Evolutionary conservation across 1,284 basidiomycete genomes (phyloP).

Genomic region (Cutaneotrichosporon cutaneum): DNA sequence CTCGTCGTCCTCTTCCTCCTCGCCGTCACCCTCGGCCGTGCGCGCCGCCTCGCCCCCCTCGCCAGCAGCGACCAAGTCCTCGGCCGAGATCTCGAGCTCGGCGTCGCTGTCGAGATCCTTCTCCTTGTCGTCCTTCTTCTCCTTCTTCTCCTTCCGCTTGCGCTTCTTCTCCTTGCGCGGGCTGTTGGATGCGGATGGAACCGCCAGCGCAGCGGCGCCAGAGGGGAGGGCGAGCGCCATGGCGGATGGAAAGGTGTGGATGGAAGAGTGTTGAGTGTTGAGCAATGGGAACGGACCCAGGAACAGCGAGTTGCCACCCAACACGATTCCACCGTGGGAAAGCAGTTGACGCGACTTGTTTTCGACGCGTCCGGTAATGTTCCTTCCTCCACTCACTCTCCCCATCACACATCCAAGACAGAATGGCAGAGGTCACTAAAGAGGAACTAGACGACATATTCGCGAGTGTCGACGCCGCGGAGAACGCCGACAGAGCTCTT

Average conservation of each 20-base stretch:
- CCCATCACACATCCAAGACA: constrained; percentile 17
- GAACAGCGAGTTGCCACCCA: constrained; percentile 3
- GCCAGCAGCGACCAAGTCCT: constrained; percentile 27
- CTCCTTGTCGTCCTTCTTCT: constrained; percentile 18
- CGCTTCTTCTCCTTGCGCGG: constrained; percentile 23
- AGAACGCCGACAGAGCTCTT: constrained; percentile 14
- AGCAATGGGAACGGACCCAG: too few relatives aligned
- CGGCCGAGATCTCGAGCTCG: constrained; percentile 27
- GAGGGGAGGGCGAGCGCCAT: constrained; percentile 14
- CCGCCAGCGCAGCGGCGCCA: constrained; percentile 14
- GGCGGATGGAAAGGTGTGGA: not conserved
- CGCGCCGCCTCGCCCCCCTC: constrained; percentile 10
- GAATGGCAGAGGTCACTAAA: constrained; percentile 10
- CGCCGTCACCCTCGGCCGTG: constrained; percentile 28
- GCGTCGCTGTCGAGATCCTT: constrained; percentile 19
- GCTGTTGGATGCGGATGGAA: constrained; percentile 16
- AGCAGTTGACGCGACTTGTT: constrained; percentile 20
- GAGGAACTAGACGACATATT: constrained; percentile 26
- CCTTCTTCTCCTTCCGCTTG: constrained; percentile 13
- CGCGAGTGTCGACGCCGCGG: constrained; percentile 20
- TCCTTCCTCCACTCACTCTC: constrained; percentile 14
- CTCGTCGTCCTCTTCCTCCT: constrained; percentile 23
- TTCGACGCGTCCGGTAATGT: constrained; percentile 11
- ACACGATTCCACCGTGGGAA: constrained; percentile 12
- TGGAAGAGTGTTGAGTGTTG: not conserved